Conservation (phyloP, 768 basidiomycete genomes). For the Harrya chromipes region DNA sequence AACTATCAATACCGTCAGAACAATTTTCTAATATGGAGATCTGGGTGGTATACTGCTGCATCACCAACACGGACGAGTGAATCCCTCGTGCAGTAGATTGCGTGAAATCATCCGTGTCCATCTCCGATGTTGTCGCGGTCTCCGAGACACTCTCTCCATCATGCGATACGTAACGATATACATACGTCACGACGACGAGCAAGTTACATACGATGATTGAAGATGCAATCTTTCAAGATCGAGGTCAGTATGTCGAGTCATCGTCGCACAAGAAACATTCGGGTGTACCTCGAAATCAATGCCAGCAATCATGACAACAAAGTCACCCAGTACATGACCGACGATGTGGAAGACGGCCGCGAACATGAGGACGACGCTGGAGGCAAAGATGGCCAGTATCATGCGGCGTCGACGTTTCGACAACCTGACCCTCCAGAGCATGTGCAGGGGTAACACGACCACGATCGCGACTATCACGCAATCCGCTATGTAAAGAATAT, state of each 20-base stretch:
- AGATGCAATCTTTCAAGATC: constrained; percentile 1
- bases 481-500: constrained; percentile 3
- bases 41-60: background rate
- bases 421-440: constrained; percentile 18
- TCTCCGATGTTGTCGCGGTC: background rate
- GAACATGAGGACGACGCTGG: constrained; percentile 13
- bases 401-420: constrained; percentile 12
- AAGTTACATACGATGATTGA: constrained; percentile 17
- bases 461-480: constrained; percentile 6
- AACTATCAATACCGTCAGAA: too few species aligned
- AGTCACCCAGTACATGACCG: background rate
- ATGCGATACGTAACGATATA: constrained; percentile 5
- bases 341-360: constrained; percentile 7
- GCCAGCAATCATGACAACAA: background rate
- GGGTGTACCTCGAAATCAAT: constrained; percentile 8
- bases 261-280: too few species aligned
- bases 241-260: background rate
- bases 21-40: background rate
- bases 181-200: constrained; percentile 15
- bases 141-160: background rate
- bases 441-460: constrained; percentile 11
- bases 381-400: constrained; percentile 17
- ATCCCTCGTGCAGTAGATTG: background rate
- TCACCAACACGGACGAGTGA: background rate
- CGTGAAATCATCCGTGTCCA: constrained; percentile 6